Conservation (phyloP, 306 rosid genomes). For the Trifolium pratense region DNA sequence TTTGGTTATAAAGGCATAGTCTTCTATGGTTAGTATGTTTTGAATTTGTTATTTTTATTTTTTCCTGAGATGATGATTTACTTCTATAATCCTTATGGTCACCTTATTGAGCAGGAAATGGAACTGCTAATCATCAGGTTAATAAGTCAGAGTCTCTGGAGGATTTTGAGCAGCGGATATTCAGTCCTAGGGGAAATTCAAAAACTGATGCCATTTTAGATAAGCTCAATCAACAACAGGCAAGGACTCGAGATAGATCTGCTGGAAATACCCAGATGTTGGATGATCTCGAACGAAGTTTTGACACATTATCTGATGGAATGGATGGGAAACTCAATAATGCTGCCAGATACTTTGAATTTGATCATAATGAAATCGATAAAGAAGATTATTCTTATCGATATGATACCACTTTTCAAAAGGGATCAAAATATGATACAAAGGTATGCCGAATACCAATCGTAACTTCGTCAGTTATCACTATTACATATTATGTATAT, state of each 20-base stretch:
- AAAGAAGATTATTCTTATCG: constrained; percentile 47
- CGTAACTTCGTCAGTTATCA: background rate
- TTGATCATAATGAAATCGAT: constrained; percentile 34
- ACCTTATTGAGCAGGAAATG: constrained; percentile 53
- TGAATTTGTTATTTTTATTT: background rate
- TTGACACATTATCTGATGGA: constrained; percentile 53
- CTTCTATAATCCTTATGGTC: constrained; percentile 24
- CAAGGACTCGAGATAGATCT: constrained; percentile 46
- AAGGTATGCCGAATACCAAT: constrained; percentile 41
- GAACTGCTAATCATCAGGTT: constrained; percentile 44
- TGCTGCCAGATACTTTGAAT: constrained; percentile 51
- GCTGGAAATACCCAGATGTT: constrained; percentile 22
- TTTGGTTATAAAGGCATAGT: constrained; percentile 16
- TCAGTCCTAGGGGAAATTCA: constrained; percentile 50
- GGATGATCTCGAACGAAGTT: constrained; percentile 41
- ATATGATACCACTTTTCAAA: constrained; percentile 35
- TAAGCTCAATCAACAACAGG: constrained; percentile 41
- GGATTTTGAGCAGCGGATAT: constrained; percentile 54
- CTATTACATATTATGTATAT: constrained; percentile 22
- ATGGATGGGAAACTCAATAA: constrained; percentile 49
- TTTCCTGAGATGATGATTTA: background rate
- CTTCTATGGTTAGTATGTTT: constrained; percentile 25
- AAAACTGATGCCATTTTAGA: constrained; percentile 44
- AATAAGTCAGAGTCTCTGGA: constrained; percentile 55
- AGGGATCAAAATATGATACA: constrained; percentile 17